Conservation (phyloP, 805 yeast species). For the Pichia thaimueangensis region DNA sequence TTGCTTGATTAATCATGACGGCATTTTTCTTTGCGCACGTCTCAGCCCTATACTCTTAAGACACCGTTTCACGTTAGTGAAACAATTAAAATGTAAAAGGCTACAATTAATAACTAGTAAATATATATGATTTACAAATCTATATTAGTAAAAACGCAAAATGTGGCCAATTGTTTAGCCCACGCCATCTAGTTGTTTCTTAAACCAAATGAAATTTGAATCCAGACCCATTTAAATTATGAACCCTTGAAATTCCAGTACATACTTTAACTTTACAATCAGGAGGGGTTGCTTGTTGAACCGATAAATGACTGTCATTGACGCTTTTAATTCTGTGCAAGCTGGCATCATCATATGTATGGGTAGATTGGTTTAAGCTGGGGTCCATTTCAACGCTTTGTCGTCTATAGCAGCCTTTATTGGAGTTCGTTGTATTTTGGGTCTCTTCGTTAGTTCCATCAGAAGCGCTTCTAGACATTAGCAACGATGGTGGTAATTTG, state of each 20-base stretch:
- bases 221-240: conserved; percentile 33
- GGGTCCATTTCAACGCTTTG: neutral
- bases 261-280: conserved; percentile 34
- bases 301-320: conserved; percentile 2
- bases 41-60: too few species aligned
- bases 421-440: too few species aligned
- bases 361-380: neutral
- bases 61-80: too few species aligned
- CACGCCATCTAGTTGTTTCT: too few species aligned
- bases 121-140: too few species aligned
- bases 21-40: too few species aligned
- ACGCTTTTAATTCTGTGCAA: neutral
- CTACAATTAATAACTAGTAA: too few species aligned
- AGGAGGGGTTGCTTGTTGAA: neutral
- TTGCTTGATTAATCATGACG: too few species aligned
- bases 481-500: neutral
- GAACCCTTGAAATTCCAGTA: conserved; percentile 35
- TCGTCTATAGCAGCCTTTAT: too few species aligned
- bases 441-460: neutral
- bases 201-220: conserved; percentile 2
- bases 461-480: conserved; percentile 3
- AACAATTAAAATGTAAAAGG: too few species aligned
- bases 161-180: too few species aligned
- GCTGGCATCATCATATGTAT: conserved; percentile 2
- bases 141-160: too few species aligned